A percentile compares a stretch with the other conserved stretches of the same genome.
phyloP scores from a whole-genome alignment of 2,329 filamentous ascomycete species.

The Mariannaea sp. region DNA sequence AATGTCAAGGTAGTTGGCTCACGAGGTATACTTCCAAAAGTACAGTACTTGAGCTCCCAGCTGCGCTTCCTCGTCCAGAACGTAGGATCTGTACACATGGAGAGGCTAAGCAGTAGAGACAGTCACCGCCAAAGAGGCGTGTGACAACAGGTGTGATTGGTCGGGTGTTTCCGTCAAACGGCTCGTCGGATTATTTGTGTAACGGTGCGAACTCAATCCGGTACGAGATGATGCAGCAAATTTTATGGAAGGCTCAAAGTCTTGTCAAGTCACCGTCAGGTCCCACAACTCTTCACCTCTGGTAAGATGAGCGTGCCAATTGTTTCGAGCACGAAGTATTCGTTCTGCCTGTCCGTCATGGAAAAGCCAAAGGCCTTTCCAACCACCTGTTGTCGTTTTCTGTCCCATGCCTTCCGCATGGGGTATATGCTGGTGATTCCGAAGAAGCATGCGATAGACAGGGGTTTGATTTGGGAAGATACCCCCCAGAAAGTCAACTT shows the following conservation, averaged over 20 bases:
- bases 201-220: constrained; percentile 21
- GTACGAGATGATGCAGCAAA: too few species aligned
- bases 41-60: neutral
- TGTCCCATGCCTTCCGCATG: constrained; percentile 18
- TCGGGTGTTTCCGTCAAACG: constrained; percentile 1
- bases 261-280: neutral
- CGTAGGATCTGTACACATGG: neutral
- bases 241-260: too few species aligned
- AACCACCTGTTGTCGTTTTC: constrained; percentile 1
- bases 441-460: constrained; percentile 20
- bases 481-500: neutral
- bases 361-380: constrained; percentile 9
- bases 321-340: too few species aligned
- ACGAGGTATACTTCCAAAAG: too few species aligned
- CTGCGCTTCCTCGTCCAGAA: neutral
- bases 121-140: neutral
- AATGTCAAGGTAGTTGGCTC: neutral
- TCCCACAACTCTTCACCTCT: too few species aligned
- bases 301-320: too few species aligned
- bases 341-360: constrained; percentile 20
- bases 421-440: constrained; percentile 25
- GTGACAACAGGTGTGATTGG: constrained; percentile 12
- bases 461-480: constrained; percentile 6
- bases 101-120: neutral
- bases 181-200: constrained; percentile 9